phyloP scores from a whole-genome alignment of 2,329 filamentous ascomycete species.

The Helotiales sp. region DNA sequence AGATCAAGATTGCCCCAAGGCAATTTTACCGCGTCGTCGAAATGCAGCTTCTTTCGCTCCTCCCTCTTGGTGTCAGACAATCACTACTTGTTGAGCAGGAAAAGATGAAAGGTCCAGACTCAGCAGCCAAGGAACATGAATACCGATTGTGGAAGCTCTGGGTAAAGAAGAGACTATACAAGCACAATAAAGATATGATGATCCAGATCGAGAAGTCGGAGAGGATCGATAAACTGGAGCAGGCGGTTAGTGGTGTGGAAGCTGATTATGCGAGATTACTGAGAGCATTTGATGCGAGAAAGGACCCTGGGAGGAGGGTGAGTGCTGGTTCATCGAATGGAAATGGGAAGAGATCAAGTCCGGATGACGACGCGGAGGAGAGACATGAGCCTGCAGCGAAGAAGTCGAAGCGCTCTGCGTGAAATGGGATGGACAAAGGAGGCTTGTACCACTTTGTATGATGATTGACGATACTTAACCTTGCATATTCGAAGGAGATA shows the following conservation, averaged over 20 bases:
- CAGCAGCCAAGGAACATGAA: conserved; percentile 57
- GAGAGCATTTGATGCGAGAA: conserved; percentile 20
- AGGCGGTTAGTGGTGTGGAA: conserved; percentile 67
- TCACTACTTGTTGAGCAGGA: conserved; percentile 42
- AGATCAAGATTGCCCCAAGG: conserved; percentile 71
- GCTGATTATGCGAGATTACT: conserved; percentile 72
- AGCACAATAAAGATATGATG: conserved; percentile 71
- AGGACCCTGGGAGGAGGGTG: conserved; percentile 2
- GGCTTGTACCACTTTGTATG: not conserved
- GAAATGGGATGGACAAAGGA: not conserved
- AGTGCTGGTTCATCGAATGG: not conserved
- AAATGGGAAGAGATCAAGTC: conserved; percentile 26
- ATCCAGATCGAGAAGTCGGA: conserved; percentile 68
- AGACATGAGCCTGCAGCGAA: conserved; percentile 26
- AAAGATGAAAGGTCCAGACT: conserved; percentile 39
- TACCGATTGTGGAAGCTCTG: conserved; percentile 73
- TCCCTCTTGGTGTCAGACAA: conserved; percentile 57
- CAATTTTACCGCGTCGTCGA: conserved; percentile 76
- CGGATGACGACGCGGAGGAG: conserved; percentile 19
- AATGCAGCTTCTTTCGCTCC: conserved; percentile 67
- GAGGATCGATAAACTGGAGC: conserved; percentile 70
- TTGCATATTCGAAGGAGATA: too few relatives aligned
- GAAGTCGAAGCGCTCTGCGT: conserved; percentile 19
- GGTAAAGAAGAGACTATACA: conserved; percentile 75
- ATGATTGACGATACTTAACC: not conserved